phyloP scores from a whole-genome alignment of 169 alveolate species.

The Plasmodium vivax region DNA sequence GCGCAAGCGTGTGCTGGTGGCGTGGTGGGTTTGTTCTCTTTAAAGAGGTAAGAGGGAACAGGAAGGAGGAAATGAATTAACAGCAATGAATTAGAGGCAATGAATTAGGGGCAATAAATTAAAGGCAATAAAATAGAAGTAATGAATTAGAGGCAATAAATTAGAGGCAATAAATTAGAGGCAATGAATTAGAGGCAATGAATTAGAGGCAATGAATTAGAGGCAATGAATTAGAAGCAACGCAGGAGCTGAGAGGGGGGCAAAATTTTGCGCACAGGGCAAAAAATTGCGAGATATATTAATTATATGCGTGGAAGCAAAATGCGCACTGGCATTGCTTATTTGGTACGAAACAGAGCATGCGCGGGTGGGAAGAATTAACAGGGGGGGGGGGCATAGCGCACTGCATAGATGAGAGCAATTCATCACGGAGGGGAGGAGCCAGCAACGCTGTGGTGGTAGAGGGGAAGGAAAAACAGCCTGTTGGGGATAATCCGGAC shows the following conservation, averaged over 20 bases:
- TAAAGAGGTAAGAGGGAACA: not conserved
- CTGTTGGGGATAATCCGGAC: not conserved
- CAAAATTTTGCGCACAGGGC: not conserved
- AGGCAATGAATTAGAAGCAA: not conserved
- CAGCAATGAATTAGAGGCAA: not conserved
- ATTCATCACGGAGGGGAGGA: not conserved
- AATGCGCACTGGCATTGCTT: not conserved
- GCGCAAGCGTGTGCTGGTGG: not conserved
- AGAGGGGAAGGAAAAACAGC: not conserved
- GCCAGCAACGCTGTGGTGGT: not conserved
- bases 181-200: not conserved
- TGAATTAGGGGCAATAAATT: not conserved
- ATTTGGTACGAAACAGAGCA: not conserved
- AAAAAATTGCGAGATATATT: not conserved
- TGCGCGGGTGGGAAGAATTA: not conserved
- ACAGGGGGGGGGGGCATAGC: not conserved
- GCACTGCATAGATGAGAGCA: not conserved
- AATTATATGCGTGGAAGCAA: not conserved
- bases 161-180: not conserved
- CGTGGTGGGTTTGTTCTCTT: not conserved
- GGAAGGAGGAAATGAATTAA: not conserved
- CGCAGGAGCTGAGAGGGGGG: not conserved
- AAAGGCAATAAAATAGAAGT: not conserved
- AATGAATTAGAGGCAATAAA: not conserved
- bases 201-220: not conserved